These are phyloP conservation scores for Sporothrix protearum DNA, from an alignment of 2,329 filamentous ascomycete genomes.

Conservation along the genomic window DNA sequence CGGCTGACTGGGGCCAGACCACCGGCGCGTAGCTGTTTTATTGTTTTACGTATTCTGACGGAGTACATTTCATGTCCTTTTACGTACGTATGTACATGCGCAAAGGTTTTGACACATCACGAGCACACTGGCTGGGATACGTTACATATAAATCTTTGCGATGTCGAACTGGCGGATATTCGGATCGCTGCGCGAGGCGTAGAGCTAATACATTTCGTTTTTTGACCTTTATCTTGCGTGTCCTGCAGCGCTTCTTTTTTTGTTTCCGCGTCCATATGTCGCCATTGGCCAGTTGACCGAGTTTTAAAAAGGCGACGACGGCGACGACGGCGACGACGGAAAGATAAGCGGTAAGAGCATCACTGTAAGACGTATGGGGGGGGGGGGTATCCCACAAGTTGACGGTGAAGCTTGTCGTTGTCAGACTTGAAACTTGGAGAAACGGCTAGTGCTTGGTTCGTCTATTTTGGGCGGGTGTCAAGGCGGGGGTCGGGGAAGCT, in stretches of 20 bases:
- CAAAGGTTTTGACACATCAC: conserved; percentile 26
- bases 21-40: conserved; percentile 13
- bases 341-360: neutral
- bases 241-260: neutral
- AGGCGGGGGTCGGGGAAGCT: neutral
- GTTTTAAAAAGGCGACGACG: neutral
- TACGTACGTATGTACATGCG: conserved; percentile 27
- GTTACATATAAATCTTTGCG: neutral
- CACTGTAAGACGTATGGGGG: neutral
- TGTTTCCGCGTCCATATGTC: conserved; percentile 6
- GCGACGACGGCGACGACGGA: neutral
- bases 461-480: neutral
- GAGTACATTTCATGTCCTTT: conserved; percentile 14
- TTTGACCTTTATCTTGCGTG: neutral
- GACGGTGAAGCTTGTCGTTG: neutral
- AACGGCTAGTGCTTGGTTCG: neutral
- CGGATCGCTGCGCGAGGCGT: neutral
- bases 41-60: conserved; percentile 23
- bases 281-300: neutral
- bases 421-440: neutral
- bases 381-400: neutral
- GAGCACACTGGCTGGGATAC: conserved; percentile 16
- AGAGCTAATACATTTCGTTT: neutral
- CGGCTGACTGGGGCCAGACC: conserved; percentile 24
- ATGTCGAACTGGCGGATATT: neutral